A percentile compares a stretch with the other conserved stretches of the same genome.
phyloP scores from a whole-genome alignment of 2,329 filamentous ascomycete genomes.

The Verticillium nubilum region DNA sequence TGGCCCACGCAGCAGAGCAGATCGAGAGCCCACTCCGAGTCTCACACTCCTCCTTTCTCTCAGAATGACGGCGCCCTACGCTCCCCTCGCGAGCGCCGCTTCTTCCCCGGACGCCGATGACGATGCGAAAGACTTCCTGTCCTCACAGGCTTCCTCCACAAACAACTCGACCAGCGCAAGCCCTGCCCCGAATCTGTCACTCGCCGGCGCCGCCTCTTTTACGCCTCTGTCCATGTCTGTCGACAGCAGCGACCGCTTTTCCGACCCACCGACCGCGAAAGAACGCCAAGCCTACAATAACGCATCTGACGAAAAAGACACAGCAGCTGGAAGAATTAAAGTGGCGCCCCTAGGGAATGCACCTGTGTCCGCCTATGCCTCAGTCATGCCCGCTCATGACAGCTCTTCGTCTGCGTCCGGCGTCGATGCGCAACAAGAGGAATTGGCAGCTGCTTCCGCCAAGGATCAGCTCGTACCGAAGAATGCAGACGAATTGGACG shows the following conservation, averaged over 20 bases:
- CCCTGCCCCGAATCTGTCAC: constrained; percentile 12
- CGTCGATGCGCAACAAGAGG: neutral
- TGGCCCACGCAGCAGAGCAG: neutral
- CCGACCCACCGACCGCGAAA: constrained; percentile 1
- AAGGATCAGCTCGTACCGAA: neutral
- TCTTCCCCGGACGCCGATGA: neutral
- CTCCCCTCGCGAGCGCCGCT: neutral
- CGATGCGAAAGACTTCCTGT: constrained; percentile 5
- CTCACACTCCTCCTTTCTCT: neutral
- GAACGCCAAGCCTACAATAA: neutral
- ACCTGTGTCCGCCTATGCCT: neutral
- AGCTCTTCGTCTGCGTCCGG: neutral
- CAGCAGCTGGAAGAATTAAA: neutral
- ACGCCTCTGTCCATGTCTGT: constrained; percentile 23
- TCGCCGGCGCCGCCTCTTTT: constrained; percentile 18
- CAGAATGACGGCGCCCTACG: constrained; percentile 5
- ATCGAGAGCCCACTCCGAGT: neutral
- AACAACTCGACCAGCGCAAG: constrained; percentile 13
- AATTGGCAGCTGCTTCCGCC: neutral
- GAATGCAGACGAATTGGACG: neutral
- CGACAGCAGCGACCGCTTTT: constrained; percentile 14
- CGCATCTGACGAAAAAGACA: neutral
- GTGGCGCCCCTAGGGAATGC: neutral
- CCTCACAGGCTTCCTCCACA: constrained; percentile 6
- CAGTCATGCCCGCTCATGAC: neutral